Base-by-base conservation (phyloP, 169 alveolate genomes). In the Plasmodium yoelii region DNA sequence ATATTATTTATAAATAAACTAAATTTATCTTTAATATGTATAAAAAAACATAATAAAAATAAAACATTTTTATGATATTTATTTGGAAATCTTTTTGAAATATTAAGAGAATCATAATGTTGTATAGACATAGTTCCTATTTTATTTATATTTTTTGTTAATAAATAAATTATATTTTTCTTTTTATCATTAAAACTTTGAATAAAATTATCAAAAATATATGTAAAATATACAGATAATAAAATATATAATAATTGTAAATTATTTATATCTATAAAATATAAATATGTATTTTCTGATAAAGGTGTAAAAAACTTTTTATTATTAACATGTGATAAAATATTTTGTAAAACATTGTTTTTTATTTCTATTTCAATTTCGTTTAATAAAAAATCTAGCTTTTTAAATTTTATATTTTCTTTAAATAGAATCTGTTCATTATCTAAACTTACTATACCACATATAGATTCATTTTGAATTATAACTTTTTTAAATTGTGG, bases 391-490 rank as follows among this genome's bases (percentile, higher is more conserved):
- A 77, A 77, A 13, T 77, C 88, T 1, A 57, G 9, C 28, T 77
- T 77, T 46, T 77, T 77, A 19, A 26, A 77, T 77, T 77, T 77
- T n/a, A 77, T 77, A 10, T 26, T 56, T 51, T 57, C 88, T 39
- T 57, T 77, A 60, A 77, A 77, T 51, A 77, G 55, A 9, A 77
- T 69, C 22, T 69, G 55, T 64, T 77, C 77, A 5, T 49, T 47
- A 44, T 77, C 88, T 0, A 44, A 3, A 3, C 49, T 77, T 5
- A 77, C 0, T 10, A 77, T 28, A 7, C 88, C 88, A 28, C 77
- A 77, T 4, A 77, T 63, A 10, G 68, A 26, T 26, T 77, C 88
- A 64, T 77, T 77, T 63, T 77, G 88, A 77, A 47, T 63, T 19
- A 77, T 77, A 4, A 77, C 15, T 51, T 77, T 77, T 55, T 57